phyloP scores from a whole-genome alignment of 257 asterid genomes.

The Lavandula angustifolia region DNA sequence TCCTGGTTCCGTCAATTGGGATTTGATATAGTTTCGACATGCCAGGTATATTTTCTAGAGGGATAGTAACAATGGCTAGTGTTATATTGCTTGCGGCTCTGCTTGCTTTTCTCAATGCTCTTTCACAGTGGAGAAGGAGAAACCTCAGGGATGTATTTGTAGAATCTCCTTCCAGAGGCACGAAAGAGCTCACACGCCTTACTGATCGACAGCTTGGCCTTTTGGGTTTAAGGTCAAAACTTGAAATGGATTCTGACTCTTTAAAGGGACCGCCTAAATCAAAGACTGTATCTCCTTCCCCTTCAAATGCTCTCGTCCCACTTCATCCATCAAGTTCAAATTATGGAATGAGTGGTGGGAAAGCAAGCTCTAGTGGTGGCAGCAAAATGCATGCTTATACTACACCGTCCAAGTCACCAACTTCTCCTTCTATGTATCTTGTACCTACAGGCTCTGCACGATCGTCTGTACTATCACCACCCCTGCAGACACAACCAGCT shows the following conservation, averaged over 20 bases:
- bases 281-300: conserved; percentile 50
- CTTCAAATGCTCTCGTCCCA: conserved; percentile 69
- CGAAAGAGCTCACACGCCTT: conserved; percentile 58
- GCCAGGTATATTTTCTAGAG: conserved; percentile 60
- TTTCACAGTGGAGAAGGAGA: conserved; percentile 58
- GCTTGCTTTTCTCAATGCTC: conserved; percentile 65
- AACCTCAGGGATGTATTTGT: conserved; percentile 44
- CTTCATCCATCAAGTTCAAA: conserved; percentile 67
- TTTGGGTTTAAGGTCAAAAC: conserved; percentile 67
- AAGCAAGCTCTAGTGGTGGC: conserved; percentile 53
- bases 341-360: conserved; percentile 61
- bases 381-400: conserved; percentile 51
- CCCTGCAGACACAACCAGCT: conserved; percentile 60
- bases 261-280: conserved; percentile 72
- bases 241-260: conserved; percentile 45
- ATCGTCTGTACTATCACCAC: conserved; percentile 58
- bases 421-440: conserved; percentile 77
- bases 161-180: conserved; percentile 62
- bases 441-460: conserved; percentile 56
- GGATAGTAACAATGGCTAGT: conserved; percentile 46
- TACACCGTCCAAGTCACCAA: conserved; percentile 68
- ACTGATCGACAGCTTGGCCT: conserved; percentile 74
- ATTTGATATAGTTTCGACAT: conserved; percentile 24
- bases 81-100: conserved; percentile 51
- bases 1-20: not conserved